Base-by-base conservation (phyloP, 768 basidiomycete genomes). In the Melanogaster broomeanus region DNA sequence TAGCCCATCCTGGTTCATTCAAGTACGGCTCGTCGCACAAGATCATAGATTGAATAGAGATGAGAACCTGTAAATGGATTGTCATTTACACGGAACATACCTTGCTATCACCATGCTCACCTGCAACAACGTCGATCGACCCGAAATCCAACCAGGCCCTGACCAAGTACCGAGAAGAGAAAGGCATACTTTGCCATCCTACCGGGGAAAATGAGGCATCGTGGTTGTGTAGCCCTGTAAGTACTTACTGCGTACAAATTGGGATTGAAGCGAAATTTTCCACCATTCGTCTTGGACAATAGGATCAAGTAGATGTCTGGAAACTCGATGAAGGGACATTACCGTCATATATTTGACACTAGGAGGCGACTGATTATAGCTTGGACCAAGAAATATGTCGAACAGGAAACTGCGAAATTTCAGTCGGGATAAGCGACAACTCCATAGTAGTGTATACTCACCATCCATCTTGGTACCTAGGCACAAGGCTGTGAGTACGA, bases 41-140 rank as follows among this genome's bases (percentile, higher is more conserved):
- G 58, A 97, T 96, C 90, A 98, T 93, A 15, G 91, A 93, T 73
- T 97, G 95, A 28, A 98, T 95, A 15, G 93, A 95, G 34, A 97
- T 90, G 37, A 98, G 77, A 33, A 95, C 85, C 80, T 82, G 45
- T 19, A 57, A 10, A 38, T 13, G 44, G 15, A 44, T 51, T 2
- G 15, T 25, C 21, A 47, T 52, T 39, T 46, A 47, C 48, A 19
- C 45, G 13, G 15, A 18, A 24, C 13, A n/a, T 11, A 16, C 22
- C 24, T 21, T n/a, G 35, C 2, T 22, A 27, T 48, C 13, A 41
- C 27, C 1, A 38, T 28, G 63, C 75, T 38, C 42, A 83, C 90
- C 75, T 96, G 94, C 4, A 96, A 77, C 43, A 98, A 71, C 6
- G 94, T 97, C 7, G 91, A 94, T 65, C 85, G 88, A 21, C 95